Evolutionary conservation across 352 stramenopile species (phyloP).

Genomic region (Phytophthora agathidicida): DNA sequence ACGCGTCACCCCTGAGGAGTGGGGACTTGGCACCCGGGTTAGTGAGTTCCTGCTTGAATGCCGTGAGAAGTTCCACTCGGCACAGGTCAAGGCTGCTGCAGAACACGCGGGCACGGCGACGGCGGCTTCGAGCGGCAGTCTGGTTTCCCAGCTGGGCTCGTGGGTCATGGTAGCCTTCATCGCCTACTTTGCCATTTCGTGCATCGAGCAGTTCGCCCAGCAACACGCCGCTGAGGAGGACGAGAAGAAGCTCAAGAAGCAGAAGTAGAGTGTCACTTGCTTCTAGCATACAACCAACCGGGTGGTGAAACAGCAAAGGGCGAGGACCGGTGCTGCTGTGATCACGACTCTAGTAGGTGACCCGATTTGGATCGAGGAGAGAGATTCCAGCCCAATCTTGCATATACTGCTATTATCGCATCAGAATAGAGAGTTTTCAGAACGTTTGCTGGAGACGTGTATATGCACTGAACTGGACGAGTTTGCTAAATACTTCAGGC

Average conservation of each 20-base stretch:
- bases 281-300: slow-evolving; percentile 6
- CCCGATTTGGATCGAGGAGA: slow-evolving; percentile 8
- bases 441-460: slow-evolving; percentile 8
- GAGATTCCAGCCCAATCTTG: slow-evolving; percentile 12
- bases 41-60: slow-evolving; percentile 89
- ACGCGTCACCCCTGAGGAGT: slow-evolving; percentile 68
- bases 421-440: slow-evolving; percentile 38
- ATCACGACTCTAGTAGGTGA: neutral
- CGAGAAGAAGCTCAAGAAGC: slow-evolving; percentile 86
- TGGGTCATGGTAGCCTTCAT: slow-evolving; percentile 90
- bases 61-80: slow-evolving; percentile 88
- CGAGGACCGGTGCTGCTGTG: neutral
- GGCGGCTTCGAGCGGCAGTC: slow-evolving; percentile 50
- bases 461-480: neutral
- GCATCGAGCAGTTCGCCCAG: slow-evolving; percentile 91
- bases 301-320: neutral
- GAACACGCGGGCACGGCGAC: slow-evolving; percentile 60
- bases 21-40: slow-evolving; percentile 78
- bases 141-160: slow-evolving; percentile 84
- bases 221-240: slow-evolving; percentile 89
- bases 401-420: slow-evolving; percentile 24
- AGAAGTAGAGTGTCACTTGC: slow-evolving; percentile 40
- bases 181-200: slow-evolving; percentile 90
- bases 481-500: slow-evolving; percentile 6
- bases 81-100: slow-evolving; percentile 56